Percentiles rank a stretch among this genome's conserved stretches.
Evolutionary conservation across 805 yeast genomes (phyloP).

Genomic region (Sugiyamaella marilandica): DNA sequence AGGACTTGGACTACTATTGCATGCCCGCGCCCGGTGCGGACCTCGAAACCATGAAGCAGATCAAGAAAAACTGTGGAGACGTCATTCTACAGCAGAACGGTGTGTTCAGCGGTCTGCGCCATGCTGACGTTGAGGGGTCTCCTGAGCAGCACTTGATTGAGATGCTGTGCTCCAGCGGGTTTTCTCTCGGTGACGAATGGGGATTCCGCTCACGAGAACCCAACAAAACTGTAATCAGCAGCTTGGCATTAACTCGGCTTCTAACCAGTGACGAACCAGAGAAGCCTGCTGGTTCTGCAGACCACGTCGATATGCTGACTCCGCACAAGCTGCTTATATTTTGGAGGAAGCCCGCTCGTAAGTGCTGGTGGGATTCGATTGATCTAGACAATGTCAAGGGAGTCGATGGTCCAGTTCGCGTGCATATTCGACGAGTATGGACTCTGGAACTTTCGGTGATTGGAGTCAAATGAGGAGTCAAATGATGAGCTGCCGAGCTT

Average conservation of each 20-base stretch:
- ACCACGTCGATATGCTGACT: conserved; percentile 25
- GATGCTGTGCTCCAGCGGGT: conserved; percentile 91
- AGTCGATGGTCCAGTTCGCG: conserved; percentile 45
- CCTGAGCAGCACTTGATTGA: conserved; percentile 94
- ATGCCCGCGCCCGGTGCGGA: conserved; percentile 67
- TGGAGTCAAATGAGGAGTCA: conserved; percentile 46
- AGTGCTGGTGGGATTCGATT: conserved; percentile 89
- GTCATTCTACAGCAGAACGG: conserved; percentile 50
- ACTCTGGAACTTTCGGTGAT: conserved; percentile 87
- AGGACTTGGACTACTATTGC: conserved; percentile 90
- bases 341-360: conserved; percentile 97
- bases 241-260: conserved; percentile 65
- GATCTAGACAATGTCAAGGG: conserved; percentile 33
- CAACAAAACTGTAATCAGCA: conserved; percentile 77
- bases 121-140: conserved; percentile 48
- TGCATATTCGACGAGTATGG: conserved; percentile 94
- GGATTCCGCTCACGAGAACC: conserved; percentile 88
- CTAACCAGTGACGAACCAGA: conserved; percentile 6
- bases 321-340: conserved; percentile 69
- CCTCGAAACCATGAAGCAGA: conserved; percentile 52
- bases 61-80: conserved; percentile 73
- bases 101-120: conserved; percentile 70
- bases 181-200: conserved; percentile 64
- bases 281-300: neutral
- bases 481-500: too few relatives aligned